A percentile compares a stretch with the other conserved stretches of the same genome.
Evolutionary conservation across 176 grass and related monocot species (phyloP).

Genomic region (Ensete glaucum): DNA sequence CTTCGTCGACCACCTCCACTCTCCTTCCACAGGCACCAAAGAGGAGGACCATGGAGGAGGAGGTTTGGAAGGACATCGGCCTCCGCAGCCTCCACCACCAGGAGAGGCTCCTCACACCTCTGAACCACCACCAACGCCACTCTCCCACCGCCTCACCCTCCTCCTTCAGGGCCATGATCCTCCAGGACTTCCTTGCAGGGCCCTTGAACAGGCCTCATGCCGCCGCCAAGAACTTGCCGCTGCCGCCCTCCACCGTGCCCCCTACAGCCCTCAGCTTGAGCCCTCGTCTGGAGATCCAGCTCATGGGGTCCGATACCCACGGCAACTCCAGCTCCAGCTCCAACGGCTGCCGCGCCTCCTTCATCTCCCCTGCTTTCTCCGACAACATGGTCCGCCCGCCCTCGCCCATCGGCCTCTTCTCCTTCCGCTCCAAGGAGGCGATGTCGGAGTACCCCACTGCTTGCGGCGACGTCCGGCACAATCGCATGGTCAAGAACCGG

Average conservation of each 20-base stretch:
- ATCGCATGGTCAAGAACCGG: conserved; percentile 21
- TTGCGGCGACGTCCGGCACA: background rate
- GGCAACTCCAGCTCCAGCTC: background rate
- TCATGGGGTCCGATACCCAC: background rate
- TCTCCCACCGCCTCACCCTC: background rate
- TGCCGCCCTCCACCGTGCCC: background rate
- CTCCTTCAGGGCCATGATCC: conserved; percentile 21
- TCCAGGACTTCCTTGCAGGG: conserved; percentile 31
- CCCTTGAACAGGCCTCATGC: conserved; percentile 14
- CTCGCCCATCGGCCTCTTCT: conserved; percentile 9
- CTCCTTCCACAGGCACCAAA: conserved; percentile 7
- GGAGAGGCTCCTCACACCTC: background rate
- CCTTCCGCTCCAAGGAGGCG: conserved; percentile 6
- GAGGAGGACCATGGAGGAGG: conserved; percentile 29
- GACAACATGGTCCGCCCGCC: background rate
- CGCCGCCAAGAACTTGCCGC: background rate
- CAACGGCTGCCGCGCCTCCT: background rate
- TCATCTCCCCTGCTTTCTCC: conserved; percentile 2
- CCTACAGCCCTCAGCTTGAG: background rate
- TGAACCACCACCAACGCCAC: background rate
- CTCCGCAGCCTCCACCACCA: conserved; percentile 11
- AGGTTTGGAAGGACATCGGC: conserved; percentile 38
- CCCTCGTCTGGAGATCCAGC: background rate
- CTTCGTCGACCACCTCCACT: conserved; percentile 8
- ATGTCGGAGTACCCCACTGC: background rate